phyloP scores from a whole-genome alignment of 306 rosid genomes.

The Quercus gilva region DNA sequence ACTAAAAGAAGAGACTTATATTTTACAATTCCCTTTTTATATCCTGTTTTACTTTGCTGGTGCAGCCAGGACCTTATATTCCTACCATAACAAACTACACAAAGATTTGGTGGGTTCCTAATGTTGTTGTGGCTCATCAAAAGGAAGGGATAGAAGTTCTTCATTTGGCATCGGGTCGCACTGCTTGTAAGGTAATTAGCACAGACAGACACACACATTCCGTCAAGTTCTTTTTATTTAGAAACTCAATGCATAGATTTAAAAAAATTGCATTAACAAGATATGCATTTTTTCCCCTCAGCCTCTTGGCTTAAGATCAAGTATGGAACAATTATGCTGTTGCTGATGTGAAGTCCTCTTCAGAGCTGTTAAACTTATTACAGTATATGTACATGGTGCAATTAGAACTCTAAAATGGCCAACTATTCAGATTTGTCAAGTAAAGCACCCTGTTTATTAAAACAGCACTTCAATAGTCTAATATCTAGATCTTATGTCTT shows the following conservation, averaged over 20 bases:
- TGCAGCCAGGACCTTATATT: conserved; percentile 77
- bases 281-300: not conserved
- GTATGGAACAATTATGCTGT: not conserved
- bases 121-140: conserved; percentile 93
- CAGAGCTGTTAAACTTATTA: not conserved
- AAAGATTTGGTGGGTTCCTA: conserved; percentile 98
- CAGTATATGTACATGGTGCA: not conserved
- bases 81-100: conserved; percentile 99
- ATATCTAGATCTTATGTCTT: not conserved
- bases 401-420: not conserved
- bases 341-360: not conserved
- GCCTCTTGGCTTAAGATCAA: not conserved
- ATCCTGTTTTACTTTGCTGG: conserved; percentile 23
- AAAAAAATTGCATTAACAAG: conserved; percentile 5
- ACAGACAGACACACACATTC: not conserved
- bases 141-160: conserved; percentile 96
- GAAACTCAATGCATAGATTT: conserved; percentile 18
- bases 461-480: not conserved
- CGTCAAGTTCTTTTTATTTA: not conserved
- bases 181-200: conserved; percentile 76
- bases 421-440: not conserved
- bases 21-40: not conserved
- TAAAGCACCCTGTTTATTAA: not conserved
- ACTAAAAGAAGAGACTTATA: not conserved
- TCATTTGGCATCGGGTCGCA: conserved; percentile 95